phyloP scores from a whole-genome alignment of 805 yeast genomes.

The Kazachstania bromeliacearum region DNA sequence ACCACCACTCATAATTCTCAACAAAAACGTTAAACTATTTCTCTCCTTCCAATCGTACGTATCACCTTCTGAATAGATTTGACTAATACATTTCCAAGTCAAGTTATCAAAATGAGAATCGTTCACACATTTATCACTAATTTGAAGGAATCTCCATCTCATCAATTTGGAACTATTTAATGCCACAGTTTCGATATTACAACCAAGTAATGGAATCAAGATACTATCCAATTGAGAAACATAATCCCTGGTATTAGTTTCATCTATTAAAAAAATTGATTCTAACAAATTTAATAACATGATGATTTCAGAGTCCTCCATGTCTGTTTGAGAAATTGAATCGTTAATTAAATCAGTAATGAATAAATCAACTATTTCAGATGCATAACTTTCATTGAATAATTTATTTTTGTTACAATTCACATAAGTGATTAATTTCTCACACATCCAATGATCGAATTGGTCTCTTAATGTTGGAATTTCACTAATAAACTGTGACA shows the following conservation, averaged over 20 bases:
- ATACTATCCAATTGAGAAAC: conserved; percentile 10
- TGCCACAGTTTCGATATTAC: conserved; percentile 14
- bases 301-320: conserved; percentile 5
- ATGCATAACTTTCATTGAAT: conserved; percentile 7
- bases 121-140: conserved; percentile 18
- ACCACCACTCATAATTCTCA: conserved; percentile 39
- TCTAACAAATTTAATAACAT: conserved; percentile 33
- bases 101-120: conserved; percentile 19
- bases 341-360: not conserved
- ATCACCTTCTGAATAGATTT: conserved; percentile 26
- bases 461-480: conserved; percentile 7
- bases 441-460: conserved; percentile 10
- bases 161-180: conserved; percentile 20
- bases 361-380: conserved; percentile 4
- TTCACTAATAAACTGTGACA: conserved; percentile 6
- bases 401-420: conserved; percentile 6
- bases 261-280: conserved; percentile 25
- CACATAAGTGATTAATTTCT: conserved; percentile 6
- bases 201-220: conserved; percentile 14
- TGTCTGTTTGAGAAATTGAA: not conserved
- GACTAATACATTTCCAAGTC: conserved; percentile 40
- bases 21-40: conserved; percentile 45
- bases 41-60: conserved; percentile 27
- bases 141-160: conserved; percentile 44
- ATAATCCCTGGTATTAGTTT: conserved; percentile 4